Conservation (phyloP, 208 protist species). For the Leishmania tarentolae region DNA sequence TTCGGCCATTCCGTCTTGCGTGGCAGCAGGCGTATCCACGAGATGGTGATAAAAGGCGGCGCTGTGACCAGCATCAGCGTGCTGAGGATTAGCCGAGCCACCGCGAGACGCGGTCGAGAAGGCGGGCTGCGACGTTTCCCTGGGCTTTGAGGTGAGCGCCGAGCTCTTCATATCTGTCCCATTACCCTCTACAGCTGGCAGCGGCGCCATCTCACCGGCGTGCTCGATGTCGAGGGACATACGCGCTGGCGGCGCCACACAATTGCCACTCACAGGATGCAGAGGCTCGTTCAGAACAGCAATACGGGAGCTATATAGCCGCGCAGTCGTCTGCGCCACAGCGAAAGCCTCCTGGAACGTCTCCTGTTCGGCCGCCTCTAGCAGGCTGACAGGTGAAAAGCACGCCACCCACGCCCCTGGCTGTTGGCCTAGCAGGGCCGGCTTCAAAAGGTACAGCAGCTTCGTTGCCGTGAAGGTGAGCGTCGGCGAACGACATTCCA, state of each 20-base stretch:
- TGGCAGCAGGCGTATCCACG: slow-evolving; percentile 8
- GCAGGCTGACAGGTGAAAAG: slow-evolving; percentile 53
- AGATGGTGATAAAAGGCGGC: background rate
- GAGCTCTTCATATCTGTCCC: background rate
- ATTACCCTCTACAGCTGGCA: background rate
- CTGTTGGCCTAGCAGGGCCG: slow-evolving; percentile 62
- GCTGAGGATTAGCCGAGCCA: background rate
- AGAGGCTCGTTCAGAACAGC: slow-evolving; percentile 21
- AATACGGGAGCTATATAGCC: slow-evolving; percentile 55
- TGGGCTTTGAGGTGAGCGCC: background rate
- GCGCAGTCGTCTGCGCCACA: slow-evolving; percentile 55
- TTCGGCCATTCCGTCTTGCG: background rate
- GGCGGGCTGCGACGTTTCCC: background rate
- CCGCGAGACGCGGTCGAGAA: background rate
- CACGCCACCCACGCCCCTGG: slow-evolving; percentile 73
- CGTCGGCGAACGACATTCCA: slow-evolving; percentile 59
- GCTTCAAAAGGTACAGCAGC: slow-evolving; percentile 72
- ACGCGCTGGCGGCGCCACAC: too few relatives aligned
- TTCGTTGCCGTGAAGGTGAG: slow-evolving; percentile 60
- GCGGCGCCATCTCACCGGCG: background rate
- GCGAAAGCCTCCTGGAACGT: slow-evolving; percentile 80
- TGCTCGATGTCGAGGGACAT: background rate
- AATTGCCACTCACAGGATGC: background rate
- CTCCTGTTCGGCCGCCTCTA: slow-evolving; percentile 36
- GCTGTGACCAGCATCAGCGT: background rate